These are phyloP conservation scores for Millerozyma miso DNA, from an alignment of 805 yeast genomes.

Conservation along the genomic window DNA sequence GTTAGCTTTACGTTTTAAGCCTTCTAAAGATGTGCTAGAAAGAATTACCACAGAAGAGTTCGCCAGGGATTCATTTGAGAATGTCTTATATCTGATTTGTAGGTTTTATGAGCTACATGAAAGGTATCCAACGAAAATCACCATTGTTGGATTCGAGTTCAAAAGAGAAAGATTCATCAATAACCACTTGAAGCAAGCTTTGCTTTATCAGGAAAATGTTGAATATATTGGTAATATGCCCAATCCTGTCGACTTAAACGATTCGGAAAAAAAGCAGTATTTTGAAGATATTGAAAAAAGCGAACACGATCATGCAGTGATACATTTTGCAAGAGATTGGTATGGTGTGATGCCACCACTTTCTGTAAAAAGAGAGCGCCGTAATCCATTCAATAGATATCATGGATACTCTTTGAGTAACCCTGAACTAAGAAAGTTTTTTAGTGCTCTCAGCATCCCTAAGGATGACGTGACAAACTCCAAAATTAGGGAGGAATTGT, in stretches of 20 bases:
- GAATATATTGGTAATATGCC: conserved; percentile 61
- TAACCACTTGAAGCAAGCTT: conserved; percentile 47
- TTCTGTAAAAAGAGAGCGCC: conserved; percentile 41
- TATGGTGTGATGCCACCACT: conserved; percentile 49
- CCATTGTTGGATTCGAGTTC: conserved; percentile 72
- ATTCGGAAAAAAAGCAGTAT: conserved; percentile 29
- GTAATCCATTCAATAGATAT: conserved; percentile 54
- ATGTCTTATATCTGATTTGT: conserved; percentile 57
- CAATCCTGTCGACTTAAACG: conserved; percentile 28
- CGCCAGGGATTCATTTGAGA: conserved; percentile 79
- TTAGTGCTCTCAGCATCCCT: conserved; percentile 2
- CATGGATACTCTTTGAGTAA: conserved; percentile 34
- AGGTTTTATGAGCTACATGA: conserved; percentile 46
- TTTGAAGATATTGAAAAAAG: conserved; percentile 42
- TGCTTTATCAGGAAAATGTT: conserved; percentile 34
- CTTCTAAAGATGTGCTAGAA: conserved; percentile 9
- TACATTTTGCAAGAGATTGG: conserved; percentile 52
- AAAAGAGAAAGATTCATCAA: conserved; percentile 57
- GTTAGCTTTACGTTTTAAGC: conserved; percentile 33
- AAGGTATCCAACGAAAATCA: conserved; percentile 47
- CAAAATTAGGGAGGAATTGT: conserved; percentile 6
- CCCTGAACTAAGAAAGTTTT: conserved; percentile 14
- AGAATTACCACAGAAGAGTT: conserved; percentile 56
- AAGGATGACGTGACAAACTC: conserved; percentile 1
- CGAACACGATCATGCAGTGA: conserved; percentile 53